Percentiles rank a stretch among this genome's conserved stretches.
phyloP scores from a whole-genome alignment of 1,284 basidiomycete species.

The Vanrija pseudolonga region DNA sequence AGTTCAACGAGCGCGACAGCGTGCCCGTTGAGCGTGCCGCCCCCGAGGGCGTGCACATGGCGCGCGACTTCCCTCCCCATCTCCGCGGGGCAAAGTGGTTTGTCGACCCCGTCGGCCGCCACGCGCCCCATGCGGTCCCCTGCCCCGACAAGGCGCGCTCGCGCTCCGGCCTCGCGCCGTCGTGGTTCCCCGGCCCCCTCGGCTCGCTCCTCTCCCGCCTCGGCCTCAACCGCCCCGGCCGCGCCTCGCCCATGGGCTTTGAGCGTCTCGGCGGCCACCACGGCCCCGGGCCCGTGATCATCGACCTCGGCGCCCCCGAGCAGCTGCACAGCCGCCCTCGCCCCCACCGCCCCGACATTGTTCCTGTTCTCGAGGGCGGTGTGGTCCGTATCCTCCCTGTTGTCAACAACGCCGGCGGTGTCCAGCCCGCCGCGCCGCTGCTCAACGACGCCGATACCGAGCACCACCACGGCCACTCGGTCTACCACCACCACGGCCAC shows the following conservation, averaged over 20 bases:
- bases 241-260: too few relatives aligned
- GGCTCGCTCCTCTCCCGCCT: slow-evolving; percentile 2
- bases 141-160: neutral
- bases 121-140: neutral
- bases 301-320: too few relatives aligned
- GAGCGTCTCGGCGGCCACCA: too few relatives aligned
- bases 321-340: too few relatives aligned
- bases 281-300: too few relatives aligned
- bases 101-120: neutral
- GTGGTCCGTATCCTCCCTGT: too few relatives aligned
- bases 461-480: neutral
- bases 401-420: too few relatives aligned
- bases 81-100: too few relatives aligned
- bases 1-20: neutral
- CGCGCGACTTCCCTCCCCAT: neutral
- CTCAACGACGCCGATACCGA: too few relatives aligned
- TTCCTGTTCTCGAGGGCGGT: too few relatives aligned
- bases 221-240: neutral
- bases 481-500: neutral
- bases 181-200: slow-evolving; percentile 1
- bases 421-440: too few relatives aligned
- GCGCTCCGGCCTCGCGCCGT: neutral
- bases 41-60: neutral
- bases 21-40: neutral
- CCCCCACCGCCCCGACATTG: too few relatives aligned